Conservation (phyloP, 139 green algal species). For the Marvania coccoides region DNA sequence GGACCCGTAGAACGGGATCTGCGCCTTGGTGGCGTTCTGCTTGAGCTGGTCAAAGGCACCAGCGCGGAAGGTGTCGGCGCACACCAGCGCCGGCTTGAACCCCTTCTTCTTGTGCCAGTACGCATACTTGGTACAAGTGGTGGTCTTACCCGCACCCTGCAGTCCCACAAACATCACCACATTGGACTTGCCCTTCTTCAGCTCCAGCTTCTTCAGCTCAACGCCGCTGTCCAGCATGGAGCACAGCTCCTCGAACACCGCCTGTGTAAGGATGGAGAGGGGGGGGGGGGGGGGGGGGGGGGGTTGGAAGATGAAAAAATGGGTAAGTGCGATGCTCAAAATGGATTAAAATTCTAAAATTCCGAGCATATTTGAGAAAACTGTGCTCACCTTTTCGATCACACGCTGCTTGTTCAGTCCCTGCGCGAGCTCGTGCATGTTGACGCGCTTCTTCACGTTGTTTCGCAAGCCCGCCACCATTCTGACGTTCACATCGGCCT, state of each 20-base stretch:
- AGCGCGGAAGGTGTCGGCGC: conserved; percentile 96
- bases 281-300: neutral
- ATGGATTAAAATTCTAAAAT: no score
- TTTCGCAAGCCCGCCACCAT: conserved; percentile 65
- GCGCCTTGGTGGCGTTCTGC: conserved; percentile 96
- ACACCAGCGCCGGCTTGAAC: conserved; percentile 94
- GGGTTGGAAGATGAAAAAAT: neutral
- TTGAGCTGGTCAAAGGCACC: conserved; percentile 96
- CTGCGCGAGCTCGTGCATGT: conserved; percentile 56
- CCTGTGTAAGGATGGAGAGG: conserved; percentile 13
- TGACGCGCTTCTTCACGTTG: conserved; percentile 89
- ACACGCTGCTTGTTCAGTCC: conserved; percentile 92
- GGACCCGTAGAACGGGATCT: conserved; percentile 83
- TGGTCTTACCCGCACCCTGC: conserved; percentile 92
- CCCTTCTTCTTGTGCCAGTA: conserved; percentile 94
- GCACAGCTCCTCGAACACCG: conserved; percentile 87
- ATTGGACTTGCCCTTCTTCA: conserved; percentile 82
- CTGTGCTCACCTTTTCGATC: conserved; percentile 67
- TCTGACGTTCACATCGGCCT: conserved; percentile 88
- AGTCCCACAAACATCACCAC: conserved; percentile 98
- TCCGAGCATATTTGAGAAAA: neutral
- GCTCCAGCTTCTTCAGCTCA: conserved; percentile 47
- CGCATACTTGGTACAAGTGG: conserved; percentile 97
- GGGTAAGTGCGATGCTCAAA: neutral
- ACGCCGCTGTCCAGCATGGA: conserved; percentile 61